Evolutionary conservation across 1,284 basidiomycete genomes (phyloP).

Genomic region (Pisolithus thermaeus): DNA sequence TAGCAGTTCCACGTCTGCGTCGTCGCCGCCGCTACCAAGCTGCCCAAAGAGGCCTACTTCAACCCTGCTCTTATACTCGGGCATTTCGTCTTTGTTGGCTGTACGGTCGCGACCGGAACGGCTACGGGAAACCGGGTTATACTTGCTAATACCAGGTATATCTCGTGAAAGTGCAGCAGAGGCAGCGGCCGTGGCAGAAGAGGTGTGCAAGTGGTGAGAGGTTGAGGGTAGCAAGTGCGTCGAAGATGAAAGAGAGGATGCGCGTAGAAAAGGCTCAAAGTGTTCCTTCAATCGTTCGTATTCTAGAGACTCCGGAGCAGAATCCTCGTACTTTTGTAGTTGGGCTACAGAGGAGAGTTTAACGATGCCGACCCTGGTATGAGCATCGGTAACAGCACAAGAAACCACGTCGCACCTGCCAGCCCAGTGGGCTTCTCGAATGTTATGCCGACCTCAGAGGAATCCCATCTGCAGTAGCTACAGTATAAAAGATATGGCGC

Average conservation of each 20-base stretch:
- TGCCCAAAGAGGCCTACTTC: conserved; percentile 53
- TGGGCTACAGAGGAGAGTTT: conserved; percentile 52
- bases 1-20: conserved; percentile 67
- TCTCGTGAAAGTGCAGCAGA: conserved; percentile 78
- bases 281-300: conserved; percentile 92
- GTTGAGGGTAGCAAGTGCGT: conserved; percentile 38
- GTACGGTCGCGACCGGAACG: conserved; percentile 52
- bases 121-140: conserved; percentile 57
- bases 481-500: conserved; percentile 91
- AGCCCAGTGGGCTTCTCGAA: conserved; percentile 97
- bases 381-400: background rate
- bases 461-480: conserved; percentile 93
- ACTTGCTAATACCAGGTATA: conserved; percentile 71
- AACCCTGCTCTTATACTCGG: conserved; percentile 64
- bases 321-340: conserved; percentile 81
- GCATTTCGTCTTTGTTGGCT: conserved; percentile 66
- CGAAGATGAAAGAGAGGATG: conserved; percentile 66
- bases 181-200: conserved; percentile 80
- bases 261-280: conserved; percentile 84
- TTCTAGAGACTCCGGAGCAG: conserved; percentile 76
- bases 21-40: conserved; percentile 53
- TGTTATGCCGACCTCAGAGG: conserved; percentile 80
- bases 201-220: conserved; percentile 66
- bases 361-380: conserved; percentile 4
- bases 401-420: conserved; percentile 53